Evolutionary conservation across 1,139 yeast species (phyloP), one percentile per base, ranked within the genome.

Genomic region (Debaryomyces psychrophilus): DNA sequence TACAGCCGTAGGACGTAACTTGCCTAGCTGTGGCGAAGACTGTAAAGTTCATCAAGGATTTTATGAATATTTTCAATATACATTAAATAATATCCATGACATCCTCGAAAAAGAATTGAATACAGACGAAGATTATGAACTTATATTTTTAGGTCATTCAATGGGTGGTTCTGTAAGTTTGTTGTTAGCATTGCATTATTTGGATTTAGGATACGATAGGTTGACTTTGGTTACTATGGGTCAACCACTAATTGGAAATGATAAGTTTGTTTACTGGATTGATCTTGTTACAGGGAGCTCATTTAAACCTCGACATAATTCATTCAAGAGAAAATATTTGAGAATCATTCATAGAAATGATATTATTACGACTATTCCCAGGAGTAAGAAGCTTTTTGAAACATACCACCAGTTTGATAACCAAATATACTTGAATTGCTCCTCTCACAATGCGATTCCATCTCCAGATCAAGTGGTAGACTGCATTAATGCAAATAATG

Each of bases 21-120:
- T 71, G 8, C 68, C 67, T 2, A 43, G 47, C 1, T 78, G 83
- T 55, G 64, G 69, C 0, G 42, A 53, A 2, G 55, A 60, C 14
- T 79, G 84, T 53, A 68, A 59, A 48, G 74, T 79, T 0, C 85
- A 80, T 54, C 52, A 64, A 23, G 85, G 84, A 1, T 79, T 79
- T 48, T 61, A 64, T 50, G 59, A 57, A 2, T 65, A 70, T 44
- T 76, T 59, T 51, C 45, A 56, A 8, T 58, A 60, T 40, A 72
- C 79, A 0, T 52, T 76, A 37, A 43, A 43, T 2, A 60, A 58
- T 5, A 64, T 77, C 4, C 63, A 67, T 26, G 48, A 48, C 2
- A 45, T 56, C 3, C 44, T 76, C 12, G 61, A 59, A 8, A 34
- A 50, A 5, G 72, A 68, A 44, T 53, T 70, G 14, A 49, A 52